Conservation (phyloP, 2,329 filamentous ascomycete genomes). For the Trichophyton simii region DNA sequence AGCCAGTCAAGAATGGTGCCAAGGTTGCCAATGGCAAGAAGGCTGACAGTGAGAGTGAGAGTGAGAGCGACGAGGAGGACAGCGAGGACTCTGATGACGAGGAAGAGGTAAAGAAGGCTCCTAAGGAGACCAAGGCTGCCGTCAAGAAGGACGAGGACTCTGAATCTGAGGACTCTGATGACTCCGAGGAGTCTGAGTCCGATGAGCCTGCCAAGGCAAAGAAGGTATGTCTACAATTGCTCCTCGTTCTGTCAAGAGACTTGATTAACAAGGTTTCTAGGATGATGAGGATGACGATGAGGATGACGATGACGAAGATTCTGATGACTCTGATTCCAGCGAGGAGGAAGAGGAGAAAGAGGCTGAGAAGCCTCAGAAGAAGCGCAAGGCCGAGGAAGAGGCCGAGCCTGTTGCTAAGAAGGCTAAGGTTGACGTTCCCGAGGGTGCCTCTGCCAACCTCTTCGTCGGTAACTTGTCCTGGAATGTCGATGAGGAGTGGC, state of each 20-base stretch:
- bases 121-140: slow-evolving; percentile 7
- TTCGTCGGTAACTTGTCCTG: slow-evolving; percentile 87
- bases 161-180: slow-evolving; percentile 10
- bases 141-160: slow-evolving; percentile 8
- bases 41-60: slow-evolving; percentile 17
- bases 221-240: background rate
- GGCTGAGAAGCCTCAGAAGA: slow-evolving; percentile 22
- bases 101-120: slow-evolving; percentile 14
- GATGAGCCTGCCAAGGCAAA: background rate
- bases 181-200: slow-evolving; percentile 1
- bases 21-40: slow-evolving; percentile 14
- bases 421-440: slow-evolving; percentile 46
- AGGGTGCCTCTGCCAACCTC: slow-evolving; percentile 46
- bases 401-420: slow-evolving; percentile 40
- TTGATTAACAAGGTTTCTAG: background rate
- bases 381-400: slow-evolving; percentile 40
- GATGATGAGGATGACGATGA: slow-evolving; percentile 5
- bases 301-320: slow-evolving; percentile 16
- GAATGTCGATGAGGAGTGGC: slow-evolving; percentile 74
- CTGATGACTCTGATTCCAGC: slow-evolving; percentile 25
- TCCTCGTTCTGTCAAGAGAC: background rate
- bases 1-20: slow-evolving; percentile 14
- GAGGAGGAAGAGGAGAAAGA: slow-evolving; percentile 23
- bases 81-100: slow-evolving; percentile 23
- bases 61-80: slow-evolving; percentile 18